Evolutionary conservation across 1,284 basidiomycete species (phyloP), one percentile per base, ranked within the genome.

Genomic region (Sporisorium scitamineum): DNA sequence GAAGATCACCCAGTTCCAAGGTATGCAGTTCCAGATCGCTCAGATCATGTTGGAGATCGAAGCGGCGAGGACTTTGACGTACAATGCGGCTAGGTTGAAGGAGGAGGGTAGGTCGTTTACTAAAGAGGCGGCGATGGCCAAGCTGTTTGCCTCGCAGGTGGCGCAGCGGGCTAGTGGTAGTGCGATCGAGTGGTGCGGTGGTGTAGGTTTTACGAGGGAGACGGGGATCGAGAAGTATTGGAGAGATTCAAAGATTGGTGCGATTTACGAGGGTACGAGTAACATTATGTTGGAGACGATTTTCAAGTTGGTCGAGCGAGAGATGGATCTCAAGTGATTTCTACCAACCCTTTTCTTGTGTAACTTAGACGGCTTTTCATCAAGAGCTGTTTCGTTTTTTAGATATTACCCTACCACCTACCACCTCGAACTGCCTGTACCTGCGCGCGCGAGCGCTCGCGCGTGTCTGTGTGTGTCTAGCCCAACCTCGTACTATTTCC

Each of bases 181-280:
- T 54, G 96, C 97, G 18, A 97, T 99, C 81, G 97, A 99, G 86
- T 98, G 96, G 96, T 91, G 92, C 5, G 96, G 96, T 54, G 97
- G 96, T 20, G 89, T 96, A 51, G 96, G 95, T 1, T 98, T 97
- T 87, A 97, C 95, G 54, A 71, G 84, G 42, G 84, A 85, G 69
- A 94, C 93, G 1, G 94, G 95, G 3, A 92, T 97, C 71, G 94
- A 96, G 87, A 97, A 97, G 78, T 87, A 84, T 81, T 87, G 84
- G 84, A 88, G 96, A 78, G 96, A 98, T 87, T 94, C 93, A 27
- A 97, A 97, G 78, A 85, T 85, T 51, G 84, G 84, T 26, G 82
- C 94, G 11, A 97, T 97, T 70, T 97, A 96, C 85, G 94, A 96
- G 86, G 95, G 95, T 39, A 97, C 95, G 13, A 79, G 76, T 63